These are phyloP conservation scores for Komagataella kurtzmanii DNA, from an alignment of 805 yeast species.

Conservation along the genomic window DNA sequence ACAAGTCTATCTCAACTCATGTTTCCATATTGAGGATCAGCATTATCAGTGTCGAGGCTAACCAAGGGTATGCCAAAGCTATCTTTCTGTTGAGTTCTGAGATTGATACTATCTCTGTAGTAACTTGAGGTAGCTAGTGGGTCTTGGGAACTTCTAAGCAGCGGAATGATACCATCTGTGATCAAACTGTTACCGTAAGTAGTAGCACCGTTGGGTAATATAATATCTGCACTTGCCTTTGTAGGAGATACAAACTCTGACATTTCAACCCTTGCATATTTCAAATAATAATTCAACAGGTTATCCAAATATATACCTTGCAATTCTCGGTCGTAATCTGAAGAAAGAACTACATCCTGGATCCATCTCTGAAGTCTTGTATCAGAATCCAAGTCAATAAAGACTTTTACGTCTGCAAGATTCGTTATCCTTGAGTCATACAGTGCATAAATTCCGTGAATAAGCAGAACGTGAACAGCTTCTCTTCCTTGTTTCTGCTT, in stretches of 20 bases:
- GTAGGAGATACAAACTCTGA: constrained; percentile 53
- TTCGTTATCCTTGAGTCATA: constrained; percentile 43
- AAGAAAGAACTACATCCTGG: constrained; percentile 15
- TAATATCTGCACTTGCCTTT: constrained; percentile 59
- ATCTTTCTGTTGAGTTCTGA: neutral
- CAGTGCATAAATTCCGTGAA: constrained; percentile 74
- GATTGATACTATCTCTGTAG: neutral
- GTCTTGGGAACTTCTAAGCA: neutral
- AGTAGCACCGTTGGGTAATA: constrained; percentile 62
- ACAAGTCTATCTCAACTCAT: neutral
- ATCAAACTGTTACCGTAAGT: constrained; percentile 40
- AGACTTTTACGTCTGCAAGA: constrained; percentile 53
- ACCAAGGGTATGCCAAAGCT: neutral
- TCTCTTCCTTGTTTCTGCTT: constrained; percentile 2
- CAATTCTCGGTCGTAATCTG: constrained; percentile 2
- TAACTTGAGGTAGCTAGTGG: neutral
- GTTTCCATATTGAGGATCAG: neutral
- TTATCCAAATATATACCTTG: constrained; percentile 12
- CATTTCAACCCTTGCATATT: constrained; percentile 52
- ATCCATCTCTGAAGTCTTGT: constrained; percentile 75
- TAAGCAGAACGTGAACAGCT: constrained; percentile 24
- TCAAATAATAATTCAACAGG: constrained; percentile 34
- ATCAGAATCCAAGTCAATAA: constrained; percentile 78
- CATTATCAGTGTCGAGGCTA: neutral
- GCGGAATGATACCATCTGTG: constrained; percentile 39